Evolutionary conservation across 129 eudicot genomes (phyloP), one percentile per base, ranked within the genome.

Genomic region (Calendula officinalis): DNA sequence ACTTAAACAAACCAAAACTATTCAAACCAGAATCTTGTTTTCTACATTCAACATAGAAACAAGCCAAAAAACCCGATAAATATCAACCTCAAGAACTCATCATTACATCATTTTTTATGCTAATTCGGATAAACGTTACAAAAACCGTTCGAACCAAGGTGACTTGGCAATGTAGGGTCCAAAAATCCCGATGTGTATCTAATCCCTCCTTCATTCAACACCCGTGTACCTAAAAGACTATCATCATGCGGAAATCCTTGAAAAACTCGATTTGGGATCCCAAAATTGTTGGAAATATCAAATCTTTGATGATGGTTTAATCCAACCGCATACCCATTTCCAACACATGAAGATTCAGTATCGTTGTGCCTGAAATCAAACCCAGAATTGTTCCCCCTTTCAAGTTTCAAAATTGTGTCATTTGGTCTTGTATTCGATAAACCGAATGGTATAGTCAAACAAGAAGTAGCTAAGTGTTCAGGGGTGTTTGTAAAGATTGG

Each of bases 401-500:
- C 86, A 58, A 58, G 49, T 14, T 39, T 50, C 37, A 40, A 73
- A 48, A 74, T 61, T 65, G 76, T 2, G 39, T 63, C 81, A 37
- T 67, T 66, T 30, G 62, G 7, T 37, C 66, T 70, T 37, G 72
- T 59, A n/a, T 69, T 69, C 35, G 79, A 67, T 45, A 80, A 5
- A 39, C 76, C 73, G 0, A 70, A 66, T 13, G 95, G 95, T 38
- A 83, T 54, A 44, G 71, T 66, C 79, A 81, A 50, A 55, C 72
- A 73, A 2, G 86, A 72, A 53, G 90, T 63, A 57, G 73, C 51
- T 41, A 56, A 34, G 10, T 69, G 82, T 75, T 75, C 82, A 10
- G 78, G 71, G 34, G 55, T 51, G 58, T 15, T 60, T 13, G 69
- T 60, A 73, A 45, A 41, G 48, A 46, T 76, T 4, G 71, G 81